Base-by-base conservation (phyloP, 2,329 filamentous ascomycete genomes). In the Paracoccidioides lutzii region DNA sequence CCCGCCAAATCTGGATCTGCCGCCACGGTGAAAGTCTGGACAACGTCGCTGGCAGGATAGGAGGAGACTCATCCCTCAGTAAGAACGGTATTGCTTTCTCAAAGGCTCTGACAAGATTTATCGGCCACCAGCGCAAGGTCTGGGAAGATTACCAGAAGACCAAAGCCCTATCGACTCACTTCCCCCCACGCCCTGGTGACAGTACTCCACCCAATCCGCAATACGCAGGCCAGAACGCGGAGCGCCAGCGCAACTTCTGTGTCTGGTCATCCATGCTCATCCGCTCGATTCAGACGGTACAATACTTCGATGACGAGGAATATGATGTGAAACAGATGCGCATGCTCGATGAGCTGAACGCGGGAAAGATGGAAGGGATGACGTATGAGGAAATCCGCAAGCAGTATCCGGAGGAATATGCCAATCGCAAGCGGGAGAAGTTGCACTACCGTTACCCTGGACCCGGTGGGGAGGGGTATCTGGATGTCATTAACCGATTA, bases 211-310 rank as follows among this genome's bases (percentile, higher is more conserved):
- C 93, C 0, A 97, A 98, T 65, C 93, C 93, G 0, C 88, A 95
- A 67, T 84, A 79, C 54, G 67, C 73, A 15, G 68, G 68, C 2
- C 71, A 73, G 54, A 71, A 73, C 9, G 62, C 78, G 52, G 83
- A 85, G 51, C 75, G 83, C 35, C 81, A 86, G 35, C 80, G 87
- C 65, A 95, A 95, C 67, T 97, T 96, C 68, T 98, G 93, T 69
- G 88, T 98, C 14, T 98, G 93, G 93, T 96, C 91, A 0, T 95
- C 88, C 2, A 97, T 97, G 91, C 81, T 98, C 60, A 85, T 87
- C 67, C 87, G 93, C 60, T 90, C 88, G 58, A 84, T 93, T 52
- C 83, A 95, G 66, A 94, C 90, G 0, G 90, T 87, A 0, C 83
- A 93, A 60, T 86, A 87, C 69, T 98, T 97, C 69, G 87, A 95